Conservation (phyloP, 73 alveolate species). For the Blepharisma stoltei region DNA sequence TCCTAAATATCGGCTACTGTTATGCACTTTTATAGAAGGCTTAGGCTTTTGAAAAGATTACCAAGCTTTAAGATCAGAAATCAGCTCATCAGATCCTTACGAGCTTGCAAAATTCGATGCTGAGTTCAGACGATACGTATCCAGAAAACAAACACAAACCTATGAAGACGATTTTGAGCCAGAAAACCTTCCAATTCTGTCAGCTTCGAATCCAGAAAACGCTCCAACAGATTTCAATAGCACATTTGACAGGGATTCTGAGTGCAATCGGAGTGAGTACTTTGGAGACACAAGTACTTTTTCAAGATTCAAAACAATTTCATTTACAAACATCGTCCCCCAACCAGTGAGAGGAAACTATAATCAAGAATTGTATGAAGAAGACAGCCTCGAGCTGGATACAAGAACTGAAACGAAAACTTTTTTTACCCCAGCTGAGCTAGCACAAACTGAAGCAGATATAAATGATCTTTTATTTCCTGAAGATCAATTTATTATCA, state of each 20-base stretch:
- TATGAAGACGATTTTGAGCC: constrained; percentile 25
- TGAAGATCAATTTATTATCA: neutral
- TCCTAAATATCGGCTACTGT: neutral
- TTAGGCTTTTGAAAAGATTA: neutral
- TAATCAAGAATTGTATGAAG: neutral
- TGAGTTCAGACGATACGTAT: constrained; percentile 11
- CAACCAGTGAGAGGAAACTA: neutral
- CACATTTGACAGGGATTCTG: too few species aligned
- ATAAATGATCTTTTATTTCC: constrained; percentile 11
- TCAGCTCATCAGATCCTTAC: neutral
- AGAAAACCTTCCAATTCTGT: too few species aligned
- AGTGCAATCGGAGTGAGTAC: too few species aligned
- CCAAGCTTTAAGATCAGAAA: neutral
- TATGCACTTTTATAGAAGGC: neutral
- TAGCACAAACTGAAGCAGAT: neutral
- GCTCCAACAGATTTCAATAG: too few species aligned
- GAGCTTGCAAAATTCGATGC: constrained; percentile 25
- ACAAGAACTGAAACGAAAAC: too few species aligned
- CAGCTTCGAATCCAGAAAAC: too few species aligned
- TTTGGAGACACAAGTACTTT: too few species aligned
- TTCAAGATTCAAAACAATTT: too few species aligned
- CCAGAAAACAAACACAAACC: constrained; percentile 7
- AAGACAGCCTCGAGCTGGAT: neutral
- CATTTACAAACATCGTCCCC: too few species aligned
- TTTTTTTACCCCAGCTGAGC: neutral